Evolutionary conservation across 2,329 filamentous ascomycete genomes (phyloP).

Genomic region (Ceratocystis huliohia): DNA sequence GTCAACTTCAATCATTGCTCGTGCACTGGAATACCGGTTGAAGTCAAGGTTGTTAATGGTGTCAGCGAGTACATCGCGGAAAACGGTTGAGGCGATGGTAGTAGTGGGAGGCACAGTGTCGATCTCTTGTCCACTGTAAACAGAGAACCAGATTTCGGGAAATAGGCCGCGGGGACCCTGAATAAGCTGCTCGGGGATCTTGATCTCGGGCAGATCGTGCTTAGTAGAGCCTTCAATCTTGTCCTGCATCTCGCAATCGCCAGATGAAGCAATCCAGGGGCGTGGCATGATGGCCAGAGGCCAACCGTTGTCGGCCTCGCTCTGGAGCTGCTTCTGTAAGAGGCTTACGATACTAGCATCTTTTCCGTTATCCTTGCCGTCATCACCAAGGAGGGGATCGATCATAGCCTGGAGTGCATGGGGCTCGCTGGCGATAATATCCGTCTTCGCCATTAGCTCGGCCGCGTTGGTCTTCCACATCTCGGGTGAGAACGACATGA

Average conservation of each 20-base stretch:
- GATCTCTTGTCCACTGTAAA: slow-evolving; percentile 76
- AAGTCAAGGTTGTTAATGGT: slow-evolving; percentile 91
- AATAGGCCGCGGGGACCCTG: slow-evolving; percentile 67
- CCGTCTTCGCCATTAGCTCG: slow-evolving; percentile 81
- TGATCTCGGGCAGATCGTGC: slow-evolving; percentile 64
- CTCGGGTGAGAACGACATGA: slow-evolving; percentile 59
- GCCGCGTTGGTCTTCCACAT: slow-evolving; percentile 61
- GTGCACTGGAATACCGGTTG: slow-evolving; percentile 76
- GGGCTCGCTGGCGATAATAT: slow-evolving; percentile 80
- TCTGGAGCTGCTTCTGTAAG: slow-evolving; percentile 73
- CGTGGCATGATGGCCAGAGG: slow-evolving; percentile 55
- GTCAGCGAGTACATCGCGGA: slow-evolving; percentile 77
- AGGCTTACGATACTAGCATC: slow-evolving; percentile 61
- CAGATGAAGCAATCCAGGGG: slow-evolving; percentile 51
- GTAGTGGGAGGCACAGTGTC: slow-evolving; percentile 72
- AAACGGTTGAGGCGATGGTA: slow-evolving; percentile 65
- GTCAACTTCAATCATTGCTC: slow-evolving; percentile 84
- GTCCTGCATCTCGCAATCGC: slow-evolving; percentile 47
- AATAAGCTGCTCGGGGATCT: slow-evolving; percentile 61
- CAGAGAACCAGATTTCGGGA: slow-evolving; percentile 86
- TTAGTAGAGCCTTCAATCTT: slow-evolving; percentile 51
- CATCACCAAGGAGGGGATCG: slow-evolving; percentile 56
- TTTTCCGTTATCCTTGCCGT: slow-evolving; percentile 50
- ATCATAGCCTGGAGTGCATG: slow-evolving; percentile 76
- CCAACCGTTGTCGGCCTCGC: slow-evolving; percentile 64